Percentiles rank a stretch among this genome's conserved stretches.
These are phyloP conservation scores for Beauveria sp. DNA, from an alignment of 2,329 filamentous ascomycete genomes.

Conservation along the genomic window DNA sequence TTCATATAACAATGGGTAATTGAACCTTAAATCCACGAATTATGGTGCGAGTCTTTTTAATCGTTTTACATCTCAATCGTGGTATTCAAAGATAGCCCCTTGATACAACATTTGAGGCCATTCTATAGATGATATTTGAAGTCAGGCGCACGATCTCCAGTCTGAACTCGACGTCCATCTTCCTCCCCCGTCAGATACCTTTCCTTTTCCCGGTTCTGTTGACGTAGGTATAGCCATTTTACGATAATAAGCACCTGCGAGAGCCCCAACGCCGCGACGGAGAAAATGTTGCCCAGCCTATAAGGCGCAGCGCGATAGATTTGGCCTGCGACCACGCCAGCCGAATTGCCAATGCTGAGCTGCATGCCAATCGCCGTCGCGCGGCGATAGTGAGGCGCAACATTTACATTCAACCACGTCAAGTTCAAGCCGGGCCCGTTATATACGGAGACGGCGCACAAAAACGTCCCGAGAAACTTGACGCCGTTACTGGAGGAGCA, in stretches of 20 bases:
- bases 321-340: constrained; percentile 35
- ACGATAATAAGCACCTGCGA: constrained; percentile 28
- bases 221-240: constrained; percentile 35
- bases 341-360: constrained; percentile 37
- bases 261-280: constrained; percentile 20
- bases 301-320: constrained; percentile 28
- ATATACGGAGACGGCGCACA: constrained; percentile 40
- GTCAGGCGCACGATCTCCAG: constrained; percentile 38
- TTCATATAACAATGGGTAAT: too few species aligned
- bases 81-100: too few species aligned
- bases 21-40: too few species aligned
- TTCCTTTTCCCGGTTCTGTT: constrained; percentile 33
- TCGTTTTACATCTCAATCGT: too few species aligned
- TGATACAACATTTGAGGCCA: too few species aligned
- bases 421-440: constrained; percentile 39
- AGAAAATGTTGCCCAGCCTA: constrained; percentile 22
- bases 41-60: too few species aligned
- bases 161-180: constrained; percentile 36
- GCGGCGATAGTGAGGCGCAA: constrained; percentile 37
- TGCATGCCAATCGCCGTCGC: constrained; percentile 39
- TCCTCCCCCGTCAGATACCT: constrained; percentile 29
- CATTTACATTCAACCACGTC: constrained; percentile 39
- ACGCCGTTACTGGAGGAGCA: constrained; percentile 39
- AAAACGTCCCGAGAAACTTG: constrained; percentile 41
- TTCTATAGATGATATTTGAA: constrained; percentile 36